Percentiles rank a stretch among this genome's conserved stretches.
phyloP scores from a whole-genome alignment of 108 stramenopile species.

The Skeletonema tropicum region DNA sequence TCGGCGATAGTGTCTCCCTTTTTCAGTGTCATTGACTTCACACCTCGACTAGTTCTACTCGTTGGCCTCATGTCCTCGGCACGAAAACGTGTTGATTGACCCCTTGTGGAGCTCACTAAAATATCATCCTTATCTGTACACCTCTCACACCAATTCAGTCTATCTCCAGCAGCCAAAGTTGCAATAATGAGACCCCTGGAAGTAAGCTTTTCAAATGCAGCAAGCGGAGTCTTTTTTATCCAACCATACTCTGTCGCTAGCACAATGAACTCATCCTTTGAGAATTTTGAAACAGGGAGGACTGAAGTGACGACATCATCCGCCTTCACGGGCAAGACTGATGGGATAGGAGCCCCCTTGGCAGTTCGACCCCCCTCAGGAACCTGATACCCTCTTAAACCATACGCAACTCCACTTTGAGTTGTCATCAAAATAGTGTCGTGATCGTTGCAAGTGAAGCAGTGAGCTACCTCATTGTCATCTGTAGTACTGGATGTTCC shows the following conservation, averaged over 20 bases:
- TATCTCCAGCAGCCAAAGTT: slow-evolving; percentile 85
- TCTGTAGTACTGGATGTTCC: slow-evolving; percentile 67
- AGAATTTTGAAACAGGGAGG: slow-evolving; percentile 77
- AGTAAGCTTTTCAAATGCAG: slow-evolving; percentile 86
- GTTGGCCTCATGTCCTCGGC: slow-evolving; percentile 76
- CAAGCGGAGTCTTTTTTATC: slow-evolving; percentile 94
- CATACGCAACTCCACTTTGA: slow-evolving; percentile 91
- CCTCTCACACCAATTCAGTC: slow-evolving; percentile 83
- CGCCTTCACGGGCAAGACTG: slow-evolving; percentile 76
- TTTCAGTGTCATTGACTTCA: slow-evolving; percentile 86
- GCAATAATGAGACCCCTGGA: slow-evolving; percentile 90
- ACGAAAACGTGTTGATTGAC: slow-evolving; percentile 82
- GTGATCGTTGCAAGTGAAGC: slow-evolving; percentile 96
- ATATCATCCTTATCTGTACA: slow-evolving; percentile 86
- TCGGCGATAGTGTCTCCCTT: slow-evolving; percentile 86
- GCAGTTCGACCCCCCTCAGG: slow-evolving; percentile 79
- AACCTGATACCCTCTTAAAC: slow-evolving; percentile 89
- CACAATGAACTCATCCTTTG: slow-evolving; percentile 84
- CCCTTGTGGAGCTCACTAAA: slow-evolving; percentile 78
- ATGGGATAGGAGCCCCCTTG: slow-evolving; percentile 83
- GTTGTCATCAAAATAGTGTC: slow-evolving; percentile 93
- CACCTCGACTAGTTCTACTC: slow-evolving; percentile 84
- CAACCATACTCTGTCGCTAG: slow-evolving; percentile 90
- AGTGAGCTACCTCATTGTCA: slow-evolving; percentile 88
- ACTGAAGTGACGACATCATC: slow-evolving; percentile 76